Conservation (phyloP, 2,329 filamentous ascomycete species). For the Talaromyces albobiverticillius region DNA sequence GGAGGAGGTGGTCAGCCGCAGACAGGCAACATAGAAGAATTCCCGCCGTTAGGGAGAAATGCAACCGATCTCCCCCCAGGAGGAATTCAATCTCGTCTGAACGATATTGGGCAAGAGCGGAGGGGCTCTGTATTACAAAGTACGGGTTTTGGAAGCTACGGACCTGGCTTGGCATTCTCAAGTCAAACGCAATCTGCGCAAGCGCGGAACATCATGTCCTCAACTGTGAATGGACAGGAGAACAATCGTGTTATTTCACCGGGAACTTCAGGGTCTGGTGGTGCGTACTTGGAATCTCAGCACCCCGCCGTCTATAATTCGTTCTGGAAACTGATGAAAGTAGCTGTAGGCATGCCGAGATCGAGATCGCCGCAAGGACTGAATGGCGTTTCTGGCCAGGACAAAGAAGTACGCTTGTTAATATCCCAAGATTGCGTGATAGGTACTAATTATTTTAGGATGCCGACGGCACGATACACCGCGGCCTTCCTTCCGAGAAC, state of each 20-base stretch:
- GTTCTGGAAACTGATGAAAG: not conserved
- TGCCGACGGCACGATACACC: slow-evolving; percentile 31
- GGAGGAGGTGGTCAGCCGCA: slow-evolving; percentile 51
- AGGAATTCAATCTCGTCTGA: slow-evolving; percentile 25
- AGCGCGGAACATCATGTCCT: slow-evolving; percentile 28
- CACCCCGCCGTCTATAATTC: not conserved
- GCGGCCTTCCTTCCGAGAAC: slow-evolving; percentile 23
- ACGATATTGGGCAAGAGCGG: slow-evolving; percentile 51
- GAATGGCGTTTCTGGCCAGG: slow-evolving; percentile 42
- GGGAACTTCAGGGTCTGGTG: slow-evolving; percentile 24
- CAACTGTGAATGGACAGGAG: slow-evolving; percentile 38
- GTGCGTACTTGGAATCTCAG: slow-evolving; percentile 21
- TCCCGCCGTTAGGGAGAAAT: slow-evolving; percentile 57
- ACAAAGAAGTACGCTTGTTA: slow-evolving; percentile 34
- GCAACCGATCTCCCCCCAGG: slow-evolving; percentile 19
- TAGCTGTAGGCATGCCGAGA: slow-evolving; percentile 30
- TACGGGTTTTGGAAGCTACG: slow-evolving; percentile 43
- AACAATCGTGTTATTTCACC: slow-evolving; percentile 35
- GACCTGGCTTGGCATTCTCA: slow-evolving; percentile 40
- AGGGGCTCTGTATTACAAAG: slow-evolving; percentile 51
- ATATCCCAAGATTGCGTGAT: not conserved
- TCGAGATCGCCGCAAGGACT: slow-evolving; percentile 44
- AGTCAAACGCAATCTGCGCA: slow-evolving; percentile 39
- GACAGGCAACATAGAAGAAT: slow-evolving; percentile 58
- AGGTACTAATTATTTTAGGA: slow-evolving; percentile 29